Evolutionary conservation across 2,329 filamentous ascomycete genomes (phyloP).

Genomic region (Fusarium bactridioides): DNA sequence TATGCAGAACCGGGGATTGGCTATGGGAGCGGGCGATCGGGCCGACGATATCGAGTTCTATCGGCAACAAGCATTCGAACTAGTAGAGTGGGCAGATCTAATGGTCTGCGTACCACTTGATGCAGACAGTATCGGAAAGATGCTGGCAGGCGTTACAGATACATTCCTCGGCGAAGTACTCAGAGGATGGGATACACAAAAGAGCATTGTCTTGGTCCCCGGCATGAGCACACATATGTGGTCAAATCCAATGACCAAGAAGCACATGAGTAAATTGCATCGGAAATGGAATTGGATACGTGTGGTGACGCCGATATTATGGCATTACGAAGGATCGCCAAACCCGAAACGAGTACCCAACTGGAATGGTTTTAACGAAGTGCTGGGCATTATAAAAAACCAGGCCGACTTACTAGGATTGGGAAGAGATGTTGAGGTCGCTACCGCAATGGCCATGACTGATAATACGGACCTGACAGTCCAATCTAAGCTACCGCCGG

Average conservation of each 20-base stretch:
- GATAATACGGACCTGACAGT: conserved; percentile 45
- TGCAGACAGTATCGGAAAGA: conserved; percentile 83
- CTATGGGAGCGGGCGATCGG: conserved; percentile 43
- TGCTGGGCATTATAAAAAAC: conserved; percentile 78
- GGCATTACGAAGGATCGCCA: conserved; percentile 72
- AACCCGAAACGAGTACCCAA: conserved; percentile 62
- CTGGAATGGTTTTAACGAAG: conserved; percentile 73
- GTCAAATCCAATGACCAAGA: conserved; percentile 88
- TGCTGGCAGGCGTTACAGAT: conserved; percentile 85
- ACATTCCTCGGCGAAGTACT: conserved; percentile 83
- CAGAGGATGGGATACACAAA: conserved; percentile 85
- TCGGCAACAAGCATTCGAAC: conserved; percentile 63
- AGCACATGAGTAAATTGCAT: conserved; percentile 84
- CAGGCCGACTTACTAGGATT: conserved; percentile 79
- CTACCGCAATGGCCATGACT: conserved; percentile 51
- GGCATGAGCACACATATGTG: conserved; percentile 91
- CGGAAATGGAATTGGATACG: conserved; percentile 88
- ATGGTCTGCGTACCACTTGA: conserved; percentile 86
- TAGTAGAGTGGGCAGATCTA: conserved; percentile 89
- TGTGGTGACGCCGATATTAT: conserved; percentile 81
- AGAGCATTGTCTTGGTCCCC: conserved; percentile 84
- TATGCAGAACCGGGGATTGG: conserved; percentile 61
- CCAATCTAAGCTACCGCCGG: conserved; percentile 71
- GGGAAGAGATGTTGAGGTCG: conserved; percentile 72
- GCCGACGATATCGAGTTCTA: conserved; percentile 62